Base-by-base conservation (phyloP, 805 yeast species). In the Ogataea salicorniae region DNA sequence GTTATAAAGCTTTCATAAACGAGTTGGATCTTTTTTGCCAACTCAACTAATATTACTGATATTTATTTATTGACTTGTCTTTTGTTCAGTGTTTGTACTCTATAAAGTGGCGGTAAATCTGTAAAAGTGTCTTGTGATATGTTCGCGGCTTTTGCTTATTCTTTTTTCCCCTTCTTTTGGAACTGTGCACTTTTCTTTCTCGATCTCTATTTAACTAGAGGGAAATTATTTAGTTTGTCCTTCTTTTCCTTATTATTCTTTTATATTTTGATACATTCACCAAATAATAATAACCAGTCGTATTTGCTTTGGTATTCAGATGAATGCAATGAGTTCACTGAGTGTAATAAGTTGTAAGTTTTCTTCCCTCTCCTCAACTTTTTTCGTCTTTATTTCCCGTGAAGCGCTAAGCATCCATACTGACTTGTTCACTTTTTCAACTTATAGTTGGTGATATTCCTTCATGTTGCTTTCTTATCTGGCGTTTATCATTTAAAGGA, bases 371-470 rank as follows among this genome's bases (percentile, higher is more conserved):
- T 5, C 11, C 31, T 26, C 31, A 11, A 3, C 13, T 26, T 26
- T 26, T 26, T 26, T 26, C 13, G 26, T 16, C 37, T n/a, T 15
- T 5, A 17, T 40, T 14, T 15, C 11, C 34, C 15, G 15, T 11
- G 13, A 15, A 6, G 38, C 22, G 15, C 17, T 36, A 42, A 42
- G 18, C 13, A 15, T 17, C 20, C 36, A n/a, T 16, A 26, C 34
- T 35, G 16, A 42, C 45, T 22, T 17, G 3, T 22, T 8, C 18
- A 7, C 15, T 26, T 8, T 16, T 3, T 26, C 31, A 6, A 9
- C 33, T 6, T 39, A 5, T 22, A 64, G 68, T 61, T 47, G 69
- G 69, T 3, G 66, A 64, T 42, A 40, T 64, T 5, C 59, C 68
- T 2, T 51, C 61, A 15, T 57, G 67, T 36, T 44, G 57, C 23